phyloP scores from a whole-genome alignment of 2,329 filamentous ascomycete genomes.

The Bipolaris bicolor region DNA sequence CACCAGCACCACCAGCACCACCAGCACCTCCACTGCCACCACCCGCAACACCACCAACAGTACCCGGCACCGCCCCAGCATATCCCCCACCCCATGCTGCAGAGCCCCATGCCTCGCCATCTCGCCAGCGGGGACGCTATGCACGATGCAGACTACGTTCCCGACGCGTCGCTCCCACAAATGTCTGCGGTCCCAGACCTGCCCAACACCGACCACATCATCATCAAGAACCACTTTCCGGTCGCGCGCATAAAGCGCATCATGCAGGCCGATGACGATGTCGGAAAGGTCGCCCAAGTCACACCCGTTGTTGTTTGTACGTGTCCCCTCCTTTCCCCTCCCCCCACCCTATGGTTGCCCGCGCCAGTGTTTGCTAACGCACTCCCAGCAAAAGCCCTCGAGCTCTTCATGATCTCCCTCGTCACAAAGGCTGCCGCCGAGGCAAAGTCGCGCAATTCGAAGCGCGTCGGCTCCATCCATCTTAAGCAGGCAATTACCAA shows the following conservation, averaged over 20 bases:
- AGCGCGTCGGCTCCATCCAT: conserved; percentile 87
- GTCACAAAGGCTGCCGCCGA: conserved; percentile 87
- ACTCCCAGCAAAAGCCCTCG: conserved; percentile 79
- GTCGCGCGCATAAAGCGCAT: conserved; percentile 98
- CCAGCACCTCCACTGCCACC: conserved; percentile 30
- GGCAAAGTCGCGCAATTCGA: conserved; percentile 80
- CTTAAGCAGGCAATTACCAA: conserved; percentile 88
- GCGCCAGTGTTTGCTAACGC: conserved; percentile 11
- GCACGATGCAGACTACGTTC: conserved; percentile 47
- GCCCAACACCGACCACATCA: conserved; percentile 60
- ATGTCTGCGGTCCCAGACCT: conserved; percentile 31
- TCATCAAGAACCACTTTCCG: conserved; percentile 94
- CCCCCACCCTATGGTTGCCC: background rate
- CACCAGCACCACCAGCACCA: conserved; percentile 48
- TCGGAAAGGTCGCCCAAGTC: conserved; percentile 97
- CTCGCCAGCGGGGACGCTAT: conserved; percentile 35
- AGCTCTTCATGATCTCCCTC: conserved; percentile 96
- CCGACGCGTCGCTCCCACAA: conserved; percentile 40
- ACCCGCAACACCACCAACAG: conserved; percentile 26
- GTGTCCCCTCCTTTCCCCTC: conserved; percentile 33
- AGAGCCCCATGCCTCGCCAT: conserved; percentile 38
- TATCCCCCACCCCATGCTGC: conserved; percentile 28
- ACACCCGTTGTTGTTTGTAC: conserved; percentile 89
- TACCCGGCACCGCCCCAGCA: conserved; percentile 29
- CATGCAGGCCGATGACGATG: conserved; percentile 98